Evolutionary conservation across 768 basidiomycete species (phyloP).

Genomic region (Lactarius vividus): DNA sequence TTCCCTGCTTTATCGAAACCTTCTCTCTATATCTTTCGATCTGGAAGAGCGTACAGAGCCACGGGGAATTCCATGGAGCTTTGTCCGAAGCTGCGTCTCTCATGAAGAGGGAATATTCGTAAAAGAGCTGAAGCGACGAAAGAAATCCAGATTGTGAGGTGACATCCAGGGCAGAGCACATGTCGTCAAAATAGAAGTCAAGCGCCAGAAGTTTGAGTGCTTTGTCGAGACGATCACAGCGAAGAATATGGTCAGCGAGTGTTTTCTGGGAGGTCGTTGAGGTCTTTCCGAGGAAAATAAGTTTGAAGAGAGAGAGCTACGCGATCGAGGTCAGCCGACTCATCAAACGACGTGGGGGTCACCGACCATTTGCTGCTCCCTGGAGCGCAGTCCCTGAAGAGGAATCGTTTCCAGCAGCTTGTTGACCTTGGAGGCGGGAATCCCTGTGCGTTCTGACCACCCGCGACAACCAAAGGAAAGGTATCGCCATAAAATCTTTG

Average conservation of each 20-base stretch:
- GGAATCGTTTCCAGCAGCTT: background rate
- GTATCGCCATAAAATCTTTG: conserved; percentile 39
- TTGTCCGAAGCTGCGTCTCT: conserved; percentile 13
- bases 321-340: background rate
- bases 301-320: conserved; percentile 17
- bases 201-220: conserved; percentile 12
- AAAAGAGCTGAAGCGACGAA: conserved; percentile 13
- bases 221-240: background rate
- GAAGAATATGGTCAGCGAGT: conserved; percentile 9
- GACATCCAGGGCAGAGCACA: conserved; percentile 14
- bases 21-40: conserved; percentile 8
- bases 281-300: background rate
- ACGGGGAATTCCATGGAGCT: conserved; percentile 14
- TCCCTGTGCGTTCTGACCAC: background rate
- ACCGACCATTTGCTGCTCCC: conserved; percentile 11
- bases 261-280: background rate
- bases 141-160: conserved; percentile 9
- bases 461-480: conserved; percentile 20
- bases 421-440: conserved; percentile 1
- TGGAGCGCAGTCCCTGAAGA: background rate
- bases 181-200: conserved; percentile 16
- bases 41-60: conserved; percentile 19
- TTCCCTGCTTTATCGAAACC: background rate
- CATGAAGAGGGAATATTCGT: conserved; percentile 17
- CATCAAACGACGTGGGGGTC: too few relatives aligned